Percentiles rank a stretch among this genome's conserved stretches.
Evolutionary conservation across 2,329 filamentous ascomycete genomes (phyloP).

Genomic region (Sporothrix globosa): DNA sequence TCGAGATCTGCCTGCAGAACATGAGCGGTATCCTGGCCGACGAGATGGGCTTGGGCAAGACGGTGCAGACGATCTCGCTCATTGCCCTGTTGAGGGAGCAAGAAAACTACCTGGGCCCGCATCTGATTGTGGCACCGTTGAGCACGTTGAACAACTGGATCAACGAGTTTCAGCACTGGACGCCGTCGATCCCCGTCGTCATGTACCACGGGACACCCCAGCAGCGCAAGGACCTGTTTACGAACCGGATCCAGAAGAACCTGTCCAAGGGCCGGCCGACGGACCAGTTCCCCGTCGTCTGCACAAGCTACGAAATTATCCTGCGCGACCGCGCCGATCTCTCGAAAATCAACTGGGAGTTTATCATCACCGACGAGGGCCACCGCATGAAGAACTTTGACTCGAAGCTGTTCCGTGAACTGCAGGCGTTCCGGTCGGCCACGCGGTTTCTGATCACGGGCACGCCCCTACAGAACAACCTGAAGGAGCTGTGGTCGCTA

Average conservation of each 20-base stretch:
- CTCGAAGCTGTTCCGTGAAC: slow-evolving; percentile 83
- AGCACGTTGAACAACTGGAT: slow-evolving; percentile 97
- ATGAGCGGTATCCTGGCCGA: slow-evolving; percentile 90
- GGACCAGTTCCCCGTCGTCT: slow-evolving; percentile 82
- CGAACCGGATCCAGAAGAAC: slow-evolving; percentile 69
- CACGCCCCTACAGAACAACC: slow-evolving; percentile 92
- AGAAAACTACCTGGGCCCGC: slow-evolving; percentile 80
- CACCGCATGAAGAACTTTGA: slow-evolving; percentile 98
- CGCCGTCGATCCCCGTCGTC: slow-evolving; percentile 81
- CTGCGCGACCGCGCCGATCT: slow-evolving; percentile 84
- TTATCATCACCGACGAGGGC: slow-evolving; percentile 97
- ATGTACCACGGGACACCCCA: slow-evolving; percentile 86
- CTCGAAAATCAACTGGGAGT: slow-evolving; percentile 88
- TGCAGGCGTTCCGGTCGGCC: slow-evolving; percentile 85
- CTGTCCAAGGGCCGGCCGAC: slow-evolving; percentile 63
- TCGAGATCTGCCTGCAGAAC: slow-evolving; percentile 76
- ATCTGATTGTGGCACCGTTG: slow-evolving; percentile 85
- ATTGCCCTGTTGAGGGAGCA: slow-evolving; percentile 87
- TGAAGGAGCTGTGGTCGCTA: slow-evolving; percentile 92
- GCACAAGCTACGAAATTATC: slow-evolving; percentile 95
- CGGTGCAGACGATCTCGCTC: slow-evolving; percentile 85
- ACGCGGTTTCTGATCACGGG: slow-evolving; percentile 92
- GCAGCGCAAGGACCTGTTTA: slow-evolving; percentile 75
- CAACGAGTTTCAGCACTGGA: slow-evolving; percentile 89
- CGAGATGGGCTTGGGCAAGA: slow-evolving; percentile 91